Percentiles rank a stretch among this genome's conserved stretches.
phyloP scores from a whole-genome alignment of 495 filamentous ascomycete genomes.

The Talaromyces wortmannii region DNA sequence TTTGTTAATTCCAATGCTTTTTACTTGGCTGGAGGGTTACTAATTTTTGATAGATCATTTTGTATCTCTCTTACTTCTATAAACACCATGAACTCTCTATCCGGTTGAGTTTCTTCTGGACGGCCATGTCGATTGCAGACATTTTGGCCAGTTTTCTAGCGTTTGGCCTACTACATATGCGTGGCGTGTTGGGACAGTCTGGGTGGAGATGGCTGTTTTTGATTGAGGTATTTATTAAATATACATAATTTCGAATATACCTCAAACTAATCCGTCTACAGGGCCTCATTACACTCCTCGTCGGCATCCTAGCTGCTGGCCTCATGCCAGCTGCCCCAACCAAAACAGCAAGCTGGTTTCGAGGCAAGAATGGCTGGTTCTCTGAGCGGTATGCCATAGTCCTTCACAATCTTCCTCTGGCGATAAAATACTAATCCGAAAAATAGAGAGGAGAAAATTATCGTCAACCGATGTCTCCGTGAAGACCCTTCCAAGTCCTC shows the following conservation, averaged over 20 bases:
- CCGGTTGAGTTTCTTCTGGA: slow-evolving; percentile 48
- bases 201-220: slow-evolving; percentile 42
- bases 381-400: slow-evolving; percentile 40
- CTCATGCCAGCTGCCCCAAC: slow-evolving; percentile 59
- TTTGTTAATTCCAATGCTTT: not conserved
- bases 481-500: slow-evolving; percentile 64
- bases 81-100: slow-evolving; percentile 41
- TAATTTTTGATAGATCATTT: slow-evolving; percentile 12
- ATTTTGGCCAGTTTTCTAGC: slow-evolving; percentile 36
- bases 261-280: slow-evolving; percentile 26
- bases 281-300: slow-evolving; percentile 37
- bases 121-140: slow-evolving; percentile 45
- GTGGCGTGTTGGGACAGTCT: slow-evolving; percentile 17
- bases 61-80: slow-evolving; percentile 50
- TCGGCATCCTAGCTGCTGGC: slow-evolving; percentile 53
- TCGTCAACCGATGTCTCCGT: slow-evolving; percentile 65
- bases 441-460: slow-evolving; percentile 42
- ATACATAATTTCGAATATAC: not conserved
- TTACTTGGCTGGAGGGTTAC: not conserved
- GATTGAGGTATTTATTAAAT: slow-evolving; percentile 30
- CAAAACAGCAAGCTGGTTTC: slow-evolving; percentile 56
- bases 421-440: too few species aligned
- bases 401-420: too few species aligned
- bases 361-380: slow-evolving; percentile 69
- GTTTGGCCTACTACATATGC: slow-evolving; percentile 37